These are phyloP conservation scores for Colletotrichum sp. DNA, from an alignment of 2,329 filamentous ascomycete genomes.

Conservation along the genomic window DNA sequence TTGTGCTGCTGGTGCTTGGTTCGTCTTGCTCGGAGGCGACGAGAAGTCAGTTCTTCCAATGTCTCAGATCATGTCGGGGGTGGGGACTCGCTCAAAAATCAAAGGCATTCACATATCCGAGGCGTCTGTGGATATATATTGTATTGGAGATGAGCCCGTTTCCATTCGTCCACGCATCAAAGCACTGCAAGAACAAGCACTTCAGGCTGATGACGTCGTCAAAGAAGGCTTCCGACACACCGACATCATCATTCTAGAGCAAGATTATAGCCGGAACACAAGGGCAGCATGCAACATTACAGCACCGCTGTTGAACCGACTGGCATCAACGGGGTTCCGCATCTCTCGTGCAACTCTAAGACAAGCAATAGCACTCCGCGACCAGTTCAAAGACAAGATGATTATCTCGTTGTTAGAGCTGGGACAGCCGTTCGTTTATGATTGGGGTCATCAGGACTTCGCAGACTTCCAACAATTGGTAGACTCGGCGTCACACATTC, in stretches of 20 bases:
- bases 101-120: background rate
- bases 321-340: conserved; percentile 3
- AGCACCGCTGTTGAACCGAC: background rate
- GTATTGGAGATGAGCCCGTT: background rate
- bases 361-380: conserved; percentile 13
- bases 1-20: background rate
- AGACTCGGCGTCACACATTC: conserved; percentile 24
- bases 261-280: background rate
- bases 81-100: background rate
- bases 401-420: conserved; percentile 33
- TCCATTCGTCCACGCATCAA: background rate
- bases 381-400: conserved; percentile 16
- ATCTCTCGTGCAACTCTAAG: conserved; percentile 16
- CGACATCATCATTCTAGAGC: background rate
- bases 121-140: background rate
- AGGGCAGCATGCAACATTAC: background rate
- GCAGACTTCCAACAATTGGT: conserved; percentile 28
- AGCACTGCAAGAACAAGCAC: background rate
- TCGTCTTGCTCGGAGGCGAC: background rate
- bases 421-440: conserved; percentile 30
- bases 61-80: background rate
- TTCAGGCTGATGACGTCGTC: background rate
- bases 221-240: background rate
- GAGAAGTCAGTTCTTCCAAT: background rate
- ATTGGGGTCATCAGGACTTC: conserved; percentile 29